These are phyloP conservation scores for Rhizopus microsporus DNA, from an alignment of 371 early-diverging fungal genomes.

Conservation along the genomic window DNA sequence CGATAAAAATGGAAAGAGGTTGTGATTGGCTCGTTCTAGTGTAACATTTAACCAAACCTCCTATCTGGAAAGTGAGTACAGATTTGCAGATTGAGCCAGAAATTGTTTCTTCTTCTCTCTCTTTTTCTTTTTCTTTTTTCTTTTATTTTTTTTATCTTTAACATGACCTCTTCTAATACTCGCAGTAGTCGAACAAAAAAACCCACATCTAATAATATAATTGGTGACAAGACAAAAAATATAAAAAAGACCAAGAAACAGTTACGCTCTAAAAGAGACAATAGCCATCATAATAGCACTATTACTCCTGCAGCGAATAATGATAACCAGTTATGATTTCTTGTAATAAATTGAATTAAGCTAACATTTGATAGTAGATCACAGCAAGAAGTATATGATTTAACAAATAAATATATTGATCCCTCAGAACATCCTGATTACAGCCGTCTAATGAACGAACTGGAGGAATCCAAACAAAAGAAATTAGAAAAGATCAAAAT, in stretches of 20 bases:
- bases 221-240: constrained; percentile 1
- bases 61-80: no score
- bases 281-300: not conserved
- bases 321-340: not conserved
- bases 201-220: constrained; percentile 7
- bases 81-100: no score
- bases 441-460: constrained; percentile 24
- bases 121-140: constrained; percentile 6
- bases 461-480: constrained; percentile 26
- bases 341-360: not conserved
- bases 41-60: no score
- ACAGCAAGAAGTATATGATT: not conserved
- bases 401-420: constrained; percentile 7
- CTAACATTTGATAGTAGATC: not conserved
- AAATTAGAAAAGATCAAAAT: constrained; percentile 20
- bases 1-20: no score
- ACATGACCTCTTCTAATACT: constrained; percentile 24
- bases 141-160: constrained; percentile 4
- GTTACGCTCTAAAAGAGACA: constrained; percentile 1
- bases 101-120: constrained; percentile 1
- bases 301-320: not conserved
- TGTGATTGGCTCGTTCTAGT: no score
- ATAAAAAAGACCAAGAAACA: constrained; percentile 4
- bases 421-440: constrained; percentile 31
- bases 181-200: constrained; percentile 28